Evolutionary conservation across 805 yeast genomes (phyloP), one percentile per base, ranked within the genome.

Genomic region (Clavispora santaluciae): DNA sequence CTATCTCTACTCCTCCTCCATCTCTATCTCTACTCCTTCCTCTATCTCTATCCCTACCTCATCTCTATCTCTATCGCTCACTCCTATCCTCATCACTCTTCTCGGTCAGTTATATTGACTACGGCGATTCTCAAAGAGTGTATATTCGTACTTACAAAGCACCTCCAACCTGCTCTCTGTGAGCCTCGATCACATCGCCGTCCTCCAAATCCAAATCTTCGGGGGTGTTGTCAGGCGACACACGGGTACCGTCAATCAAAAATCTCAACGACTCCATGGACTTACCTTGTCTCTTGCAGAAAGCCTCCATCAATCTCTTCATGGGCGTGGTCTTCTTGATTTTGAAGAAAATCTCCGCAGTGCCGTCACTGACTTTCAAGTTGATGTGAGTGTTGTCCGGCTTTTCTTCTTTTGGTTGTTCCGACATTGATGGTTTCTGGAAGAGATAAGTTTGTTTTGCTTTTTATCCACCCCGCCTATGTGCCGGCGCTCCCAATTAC

Each of bases 231-330:
- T 84, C 90, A 8, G 90, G 85, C 49, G 77, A 74, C 45, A 93
- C 81, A 59, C 98, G 81, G 53, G 88, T 85, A 49, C 99, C 99
- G 51, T 93, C 99, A 60, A 83, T 83, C 57, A 93, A 72, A 63
- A 93, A 93, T 64, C 98, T 80, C 61, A 93, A 71, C 38, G 91
- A 79, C 52, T 77, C 79, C 59, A 84, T 68, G 49, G 84, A 80
- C 63, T 91, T 91, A 33, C 98, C 98, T 60, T 91, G 96, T 73
- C 99, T 86, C 69, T 90, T 90, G 63, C 98, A 95, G 64, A 91
- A 93, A 10, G 97, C 96, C 58, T 91, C 98, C 89, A 93, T 91
- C 56, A 93, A 80, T 69, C 96, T 86, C 64, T 79, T 86, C 73
- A 93, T 76, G 36, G 91, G 95, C 5, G 99, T 93, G 30, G 90